These are phyloP conservation scores for Hsuehochloa calcarea DNA, from an alignment of 176 grass and related monocot genomes.

Conservation along the genomic window DNA sequence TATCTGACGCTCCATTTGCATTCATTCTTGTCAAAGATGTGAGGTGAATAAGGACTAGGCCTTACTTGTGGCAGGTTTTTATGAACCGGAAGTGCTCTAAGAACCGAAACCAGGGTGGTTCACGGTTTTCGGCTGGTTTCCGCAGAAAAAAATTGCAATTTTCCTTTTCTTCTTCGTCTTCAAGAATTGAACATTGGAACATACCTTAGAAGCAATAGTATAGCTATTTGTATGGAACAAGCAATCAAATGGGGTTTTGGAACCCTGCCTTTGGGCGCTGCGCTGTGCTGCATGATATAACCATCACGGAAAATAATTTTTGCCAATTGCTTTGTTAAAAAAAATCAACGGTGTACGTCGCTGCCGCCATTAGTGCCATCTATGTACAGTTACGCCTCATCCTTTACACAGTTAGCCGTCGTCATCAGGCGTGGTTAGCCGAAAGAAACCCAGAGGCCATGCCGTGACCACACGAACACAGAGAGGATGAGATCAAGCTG, in stretches of 20 bases:
- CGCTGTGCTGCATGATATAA: too few species aligned
- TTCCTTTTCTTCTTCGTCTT: not conserved
- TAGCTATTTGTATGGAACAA: not conserved
- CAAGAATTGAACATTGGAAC: not conserved
- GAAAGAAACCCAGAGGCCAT: not conserved
- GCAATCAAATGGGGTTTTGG: too few species aligned
- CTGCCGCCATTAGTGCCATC: not conserved
- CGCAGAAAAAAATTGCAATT: not conserved
- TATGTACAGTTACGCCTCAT: not conserved
- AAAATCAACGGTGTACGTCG: not conserved
- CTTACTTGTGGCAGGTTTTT: not conserved
- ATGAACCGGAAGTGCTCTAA: not conserved
- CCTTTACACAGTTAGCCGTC: constrained; percentile 21
- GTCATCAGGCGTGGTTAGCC: not conserved
- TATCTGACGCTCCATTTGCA: not conserved
- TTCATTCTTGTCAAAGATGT: not conserved
- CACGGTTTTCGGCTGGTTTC: not conserved
- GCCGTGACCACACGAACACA: not conserved
- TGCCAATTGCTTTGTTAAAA: not conserved
- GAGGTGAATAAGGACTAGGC: not conserved
- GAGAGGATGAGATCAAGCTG: not conserved
- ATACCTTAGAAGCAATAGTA: not conserved
- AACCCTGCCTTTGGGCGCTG: too few species aligned
- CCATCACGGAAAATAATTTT: too few species aligned
- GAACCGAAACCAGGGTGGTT: not conserved